These are phyloP conservation scores for Cucumis cinereus DNA, from an alignment of 306 rosid species.

Conservation along the genomic window DNA sequence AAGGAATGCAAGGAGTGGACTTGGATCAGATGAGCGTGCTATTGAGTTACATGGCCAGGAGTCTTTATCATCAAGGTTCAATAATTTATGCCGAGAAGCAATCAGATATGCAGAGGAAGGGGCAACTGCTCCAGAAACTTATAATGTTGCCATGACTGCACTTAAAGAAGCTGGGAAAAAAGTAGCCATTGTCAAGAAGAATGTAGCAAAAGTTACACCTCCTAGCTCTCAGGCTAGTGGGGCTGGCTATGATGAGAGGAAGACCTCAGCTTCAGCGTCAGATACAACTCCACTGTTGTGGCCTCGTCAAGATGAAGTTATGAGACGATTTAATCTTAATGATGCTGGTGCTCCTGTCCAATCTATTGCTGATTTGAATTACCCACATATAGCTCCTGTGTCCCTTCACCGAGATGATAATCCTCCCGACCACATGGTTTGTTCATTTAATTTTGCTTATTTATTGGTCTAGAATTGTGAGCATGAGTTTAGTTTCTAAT, in stretches of 20 bases:
- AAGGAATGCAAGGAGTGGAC: slow-evolving; percentile 56
- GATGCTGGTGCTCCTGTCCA: slow-evolving; percentile 55
- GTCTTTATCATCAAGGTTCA: slow-evolving; percentile 51
- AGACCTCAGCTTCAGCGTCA: slow-evolving; percentile 30
- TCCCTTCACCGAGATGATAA: slow-evolving; percentile 79
- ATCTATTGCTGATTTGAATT: slow-evolving; percentile 62
- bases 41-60: slow-evolving; percentile 50
- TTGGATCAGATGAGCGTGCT: slow-evolving; percentile 43
- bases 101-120: slow-evolving; percentile 87
- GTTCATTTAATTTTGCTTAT: slow-evolving; percentile 1
- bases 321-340: slow-evolving; percentile 61
- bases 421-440: slow-evolving; percentile 64
- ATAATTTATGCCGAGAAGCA: slow-evolving; percentile 67
- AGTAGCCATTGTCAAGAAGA: slow-evolving; percentile 50
- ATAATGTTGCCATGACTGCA: slow-evolving; percentile 51
- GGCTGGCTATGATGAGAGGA: slow-evolving; percentile 47
- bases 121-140: slow-evolving; percentile 61
- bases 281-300: slow-evolving; percentile 75
- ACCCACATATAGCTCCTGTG: slow-evolving; percentile 81
- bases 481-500: neutral
- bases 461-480: slow-evolving; percentile 4
- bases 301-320: slow-evolving; percentile 77
- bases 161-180: slow-evolving; percentile 70
- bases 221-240: slow-evolving; percentile 45
- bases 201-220: slow-evolving; percentile 54